Conservation (phyloP, 805 yeast species). For the Hanseniaspora lachancei region DNA sequence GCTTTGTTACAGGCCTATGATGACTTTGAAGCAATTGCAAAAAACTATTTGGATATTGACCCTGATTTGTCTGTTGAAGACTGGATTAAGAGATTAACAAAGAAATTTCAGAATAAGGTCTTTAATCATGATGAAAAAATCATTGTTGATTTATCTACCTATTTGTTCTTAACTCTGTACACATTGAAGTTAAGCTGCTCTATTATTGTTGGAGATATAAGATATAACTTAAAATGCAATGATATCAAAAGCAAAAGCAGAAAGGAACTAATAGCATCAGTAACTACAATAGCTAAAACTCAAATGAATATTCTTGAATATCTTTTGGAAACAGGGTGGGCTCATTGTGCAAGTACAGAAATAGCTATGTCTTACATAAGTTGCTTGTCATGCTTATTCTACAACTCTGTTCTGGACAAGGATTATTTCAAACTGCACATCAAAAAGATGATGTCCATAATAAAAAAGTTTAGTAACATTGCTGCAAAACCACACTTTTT, state of each 20-base stretch:
- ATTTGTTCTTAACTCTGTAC: slow-evolving; percentile 2
- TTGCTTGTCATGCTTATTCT: slow-evolving; percentile 4
- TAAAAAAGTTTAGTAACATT: background rate
- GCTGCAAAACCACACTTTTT: background rate
- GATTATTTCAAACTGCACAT: background rate
- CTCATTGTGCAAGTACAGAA: background rate
- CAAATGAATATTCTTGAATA: background rate
- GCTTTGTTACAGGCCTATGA: background rate
- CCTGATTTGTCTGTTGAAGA: background rate
- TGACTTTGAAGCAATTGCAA: slow-evolving; percentile 5
- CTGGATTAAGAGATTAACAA: background rate
- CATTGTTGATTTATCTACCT: background rate
- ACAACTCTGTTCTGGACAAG: slow-evolving; percentile 3
- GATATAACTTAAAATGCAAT: background rate
- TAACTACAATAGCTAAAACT: background rate
- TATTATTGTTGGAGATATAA: background rate
- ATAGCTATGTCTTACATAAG: background rate
- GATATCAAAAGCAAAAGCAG: background rate
- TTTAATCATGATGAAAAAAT: background rate
- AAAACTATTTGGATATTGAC: background rate
- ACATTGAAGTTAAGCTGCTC: background rate
- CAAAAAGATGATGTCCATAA: background rate
- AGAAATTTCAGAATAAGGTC: background rate
- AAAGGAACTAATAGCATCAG: background rate
- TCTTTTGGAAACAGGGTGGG: slow-evolving; percentile 3